Evolutionary conservation across 768 basidiomycete genomes (phyloP).

Genomic region (Trametes cubensis): DNA sequence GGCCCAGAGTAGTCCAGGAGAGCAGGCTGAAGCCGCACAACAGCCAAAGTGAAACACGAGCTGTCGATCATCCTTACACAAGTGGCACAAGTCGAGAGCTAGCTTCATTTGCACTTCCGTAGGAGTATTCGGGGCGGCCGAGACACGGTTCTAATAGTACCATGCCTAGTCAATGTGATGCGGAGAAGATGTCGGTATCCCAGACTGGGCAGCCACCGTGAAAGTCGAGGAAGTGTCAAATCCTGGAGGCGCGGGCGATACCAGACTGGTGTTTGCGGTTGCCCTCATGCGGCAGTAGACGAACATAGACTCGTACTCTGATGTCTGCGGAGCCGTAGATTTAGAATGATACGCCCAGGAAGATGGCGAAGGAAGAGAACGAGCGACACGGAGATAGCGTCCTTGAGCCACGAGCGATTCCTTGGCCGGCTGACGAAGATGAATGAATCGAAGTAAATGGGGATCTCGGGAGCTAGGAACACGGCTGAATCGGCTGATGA

Average conservation of each 20-base stretch:
- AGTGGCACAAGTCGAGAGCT: neutral
- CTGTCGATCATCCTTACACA: neutral
- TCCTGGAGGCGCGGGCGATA: neutral
- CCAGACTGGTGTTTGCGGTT: neutral
- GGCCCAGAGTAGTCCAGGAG: neutral
- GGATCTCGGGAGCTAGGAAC: slow-evolving; percentile 16
- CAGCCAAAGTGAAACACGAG: neutral
- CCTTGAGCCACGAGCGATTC: neutral
- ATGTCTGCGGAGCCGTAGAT: neutral
- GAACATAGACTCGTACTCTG: neutral
- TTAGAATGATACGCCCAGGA: neutral
- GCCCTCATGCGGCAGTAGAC: neutral
- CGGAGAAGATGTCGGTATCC: neutral
- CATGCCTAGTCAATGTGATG: neutral
- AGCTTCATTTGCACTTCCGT: neutral
- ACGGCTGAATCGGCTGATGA: neutral
- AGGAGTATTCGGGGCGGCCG: neutral
- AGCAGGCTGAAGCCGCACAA: neutral
- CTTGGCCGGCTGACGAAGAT: neutral
- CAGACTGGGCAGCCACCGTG: neutral
- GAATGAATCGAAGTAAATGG: slow-evolving; percentile 5
- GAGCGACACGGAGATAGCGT: slow-evolving; percentile 15
- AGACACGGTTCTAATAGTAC: neutral
- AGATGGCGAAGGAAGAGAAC: neutral
- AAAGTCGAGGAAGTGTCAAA: neutral